These are phyloP conservation scores for Omphalea diandra DNA, from an alignment of 441 rosid genomes.

Conservation along the genomic window DNA sequence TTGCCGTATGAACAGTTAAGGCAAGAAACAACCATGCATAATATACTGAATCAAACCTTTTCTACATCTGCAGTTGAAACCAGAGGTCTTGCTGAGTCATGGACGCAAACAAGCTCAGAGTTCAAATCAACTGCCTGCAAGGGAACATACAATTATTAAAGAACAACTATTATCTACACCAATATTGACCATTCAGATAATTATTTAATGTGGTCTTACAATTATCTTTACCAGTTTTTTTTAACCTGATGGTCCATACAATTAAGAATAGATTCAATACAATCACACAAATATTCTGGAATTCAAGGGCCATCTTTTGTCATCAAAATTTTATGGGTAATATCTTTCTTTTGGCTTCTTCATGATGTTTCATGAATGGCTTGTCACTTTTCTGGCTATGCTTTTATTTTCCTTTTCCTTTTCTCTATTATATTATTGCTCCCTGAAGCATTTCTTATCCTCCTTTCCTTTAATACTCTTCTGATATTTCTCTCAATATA, in stretches of 20 bases:
- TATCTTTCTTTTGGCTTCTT: neutral
- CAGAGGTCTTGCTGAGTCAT: conserved; percentile 93
- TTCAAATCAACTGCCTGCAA: conserved; percentile 59
- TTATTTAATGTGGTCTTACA: neutral
- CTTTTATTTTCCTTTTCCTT: no score
- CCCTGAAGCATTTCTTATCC: neutral
- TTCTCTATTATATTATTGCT: neutral
- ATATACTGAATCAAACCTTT: conserved; percentile 45
- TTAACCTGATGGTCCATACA: neutral
- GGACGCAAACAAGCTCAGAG: conserved; percentile 90
- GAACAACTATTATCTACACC: neutral
- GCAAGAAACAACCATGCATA: neutral
- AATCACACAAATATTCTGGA: neutral
- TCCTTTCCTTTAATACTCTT: neutral
- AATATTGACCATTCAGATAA: neutral
- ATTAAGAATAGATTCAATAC: neutral
- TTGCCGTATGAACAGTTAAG: neutral
- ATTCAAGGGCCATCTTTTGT: neutral
- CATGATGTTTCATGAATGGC: neutral
- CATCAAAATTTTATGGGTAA: neutral
- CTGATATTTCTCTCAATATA: neutral
- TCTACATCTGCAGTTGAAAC: conserved; percentile 59
- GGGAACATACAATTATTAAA: conserved; percentile 17
- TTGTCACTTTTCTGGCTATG: no score
- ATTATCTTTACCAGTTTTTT: neutral